phyloP scores from a whole-genome alignment of 441 rosid species.

The Erodium moschatum region DNA sequence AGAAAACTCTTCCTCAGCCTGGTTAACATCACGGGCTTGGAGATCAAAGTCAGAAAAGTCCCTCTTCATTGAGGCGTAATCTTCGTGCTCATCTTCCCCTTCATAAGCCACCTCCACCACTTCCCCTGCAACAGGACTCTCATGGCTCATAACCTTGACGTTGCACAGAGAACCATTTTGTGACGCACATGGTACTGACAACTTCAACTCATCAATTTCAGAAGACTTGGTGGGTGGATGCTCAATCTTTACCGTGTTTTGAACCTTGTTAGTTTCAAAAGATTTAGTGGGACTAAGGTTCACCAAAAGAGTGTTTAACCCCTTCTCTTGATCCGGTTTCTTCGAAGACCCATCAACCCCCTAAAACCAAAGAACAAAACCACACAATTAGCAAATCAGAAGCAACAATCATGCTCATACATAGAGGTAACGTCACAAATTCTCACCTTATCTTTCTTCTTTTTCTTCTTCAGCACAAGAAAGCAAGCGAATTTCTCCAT shows the following conservation, averaged over 20 bases:
- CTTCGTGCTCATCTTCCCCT: constrained; percentile 72
- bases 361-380: constrained; percentile 28
- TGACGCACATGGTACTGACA: constrained; percentile 22
- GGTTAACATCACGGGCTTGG: constrained; percentile 29
- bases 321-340: constrained; percentile 2
- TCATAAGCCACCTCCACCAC: constrained; percentile 48
- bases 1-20: constrained; percentile 24
- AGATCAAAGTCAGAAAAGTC: constrained; percentile 49
- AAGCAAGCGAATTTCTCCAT: constrained; percentile 53
- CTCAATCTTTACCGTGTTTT: constrained; percentile 35
- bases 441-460: constrained; percentile 44
- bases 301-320: constrained; percentile 13
- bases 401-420: constrained; percentile 9
- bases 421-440: constrained; percentile 1
- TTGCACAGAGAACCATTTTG: constrained; percentile 20
- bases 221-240: constrained; percentile 45
- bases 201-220: constrained; percentile 37
- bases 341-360: constrained; percentile 25
- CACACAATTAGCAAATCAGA: constrained; percentile 9
- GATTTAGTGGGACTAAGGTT: not conserved
- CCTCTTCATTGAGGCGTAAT: constrained; percentile 40
- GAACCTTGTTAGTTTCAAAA: not conserved
- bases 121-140: constrained; percentile 29
- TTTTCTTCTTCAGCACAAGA: constrained; percentile 24
- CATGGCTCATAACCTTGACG: constrained; percentile 29